phyloP scores from a whole-genome alignment of 352 stramenopile species.

The Phytopythium delawarense region DNA sequence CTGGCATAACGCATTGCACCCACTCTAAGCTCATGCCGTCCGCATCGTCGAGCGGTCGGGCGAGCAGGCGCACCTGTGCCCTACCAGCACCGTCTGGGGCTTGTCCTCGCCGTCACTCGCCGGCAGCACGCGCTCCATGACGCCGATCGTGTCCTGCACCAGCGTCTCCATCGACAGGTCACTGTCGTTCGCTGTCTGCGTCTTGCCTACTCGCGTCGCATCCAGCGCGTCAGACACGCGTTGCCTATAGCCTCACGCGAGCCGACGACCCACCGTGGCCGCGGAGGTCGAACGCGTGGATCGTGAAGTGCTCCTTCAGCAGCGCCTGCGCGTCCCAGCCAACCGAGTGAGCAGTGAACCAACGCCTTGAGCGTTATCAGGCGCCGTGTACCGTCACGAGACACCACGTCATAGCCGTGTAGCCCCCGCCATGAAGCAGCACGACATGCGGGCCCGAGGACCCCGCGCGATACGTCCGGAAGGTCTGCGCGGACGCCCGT shows the following conservation, averaged over 20 bases:
- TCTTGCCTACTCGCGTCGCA: slow-evolving; percentile 28
- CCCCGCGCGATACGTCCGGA: slow-evolving; percentile 74
- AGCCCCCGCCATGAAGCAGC: slow-evolving; percentile 80
- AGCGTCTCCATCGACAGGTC: slow-evolving; percentile 75
- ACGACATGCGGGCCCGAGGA: slow-evolving; percentile 66
- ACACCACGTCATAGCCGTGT: slow-evolving; percentile 86
- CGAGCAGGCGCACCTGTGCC: slow-evolving; percentile 51
- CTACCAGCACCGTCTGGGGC: slow-evolving; percentile 66
- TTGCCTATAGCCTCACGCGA: too few species aligned
- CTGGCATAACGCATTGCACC: slow-evolving; percentile 16
- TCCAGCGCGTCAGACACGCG: too few species aligned
- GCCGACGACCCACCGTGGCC: slow-evolving; percentile 46
- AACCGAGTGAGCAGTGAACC: neutral
- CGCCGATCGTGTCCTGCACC: slow-evolving; percentile 60
- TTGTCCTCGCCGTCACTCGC: slow-evolving; percentile 16
- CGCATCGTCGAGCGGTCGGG: neutral
- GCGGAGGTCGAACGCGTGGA: slow-evolving; percentile 83
- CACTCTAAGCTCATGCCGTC: too few species aligned
- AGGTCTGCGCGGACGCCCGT: slow-evolving; percentile 36
- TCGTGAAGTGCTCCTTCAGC: slow-evolving; percentile 68
- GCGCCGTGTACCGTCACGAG: slow-evolving; percentile 46
- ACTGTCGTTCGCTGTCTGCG: slow-evolving; percentile 46
- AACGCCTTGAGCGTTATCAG: neutral
- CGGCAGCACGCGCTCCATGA: slow-evolving; percentile 56
- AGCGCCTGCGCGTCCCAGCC: slow-evolving; percentile 32